Conservation (phyloP, 495 filamentous ascomycete genomes). For the Cryomyces antarcticus region DNA sequence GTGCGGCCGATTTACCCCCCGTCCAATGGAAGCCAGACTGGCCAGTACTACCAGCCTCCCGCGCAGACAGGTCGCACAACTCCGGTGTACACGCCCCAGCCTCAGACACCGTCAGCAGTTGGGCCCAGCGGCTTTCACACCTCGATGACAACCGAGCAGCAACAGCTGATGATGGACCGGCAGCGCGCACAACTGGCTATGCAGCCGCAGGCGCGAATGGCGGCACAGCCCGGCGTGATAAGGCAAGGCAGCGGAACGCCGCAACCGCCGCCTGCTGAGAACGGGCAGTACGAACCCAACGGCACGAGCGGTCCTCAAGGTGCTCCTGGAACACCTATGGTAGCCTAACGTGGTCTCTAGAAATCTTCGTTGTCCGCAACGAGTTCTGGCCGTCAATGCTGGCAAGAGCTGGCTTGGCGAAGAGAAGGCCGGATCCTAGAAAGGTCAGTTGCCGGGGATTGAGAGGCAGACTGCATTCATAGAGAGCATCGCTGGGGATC, state of each 20-base stretch:
- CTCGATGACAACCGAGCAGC: constrained; percentile 9
- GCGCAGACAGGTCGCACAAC: background rate
- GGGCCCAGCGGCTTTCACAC: constrained; percentile 12
- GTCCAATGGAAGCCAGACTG: constrained; percentile 6
- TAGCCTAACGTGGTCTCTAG: no score
- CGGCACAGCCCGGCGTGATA: background rate
- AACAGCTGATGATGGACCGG: constrained; percentile 16
- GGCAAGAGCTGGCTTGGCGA: no score
- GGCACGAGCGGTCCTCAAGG: no score
- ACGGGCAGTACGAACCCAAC: no score
- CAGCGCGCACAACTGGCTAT: constrained; percentile 12
- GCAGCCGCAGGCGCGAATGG: constrained; percentile 9
- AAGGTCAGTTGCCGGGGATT: no score
- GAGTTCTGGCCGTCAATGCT: no score
- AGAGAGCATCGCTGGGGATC: no score
- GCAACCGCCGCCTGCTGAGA: background rate
- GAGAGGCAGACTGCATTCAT: no score
- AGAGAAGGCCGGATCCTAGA: no score
- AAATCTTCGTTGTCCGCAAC: no score
- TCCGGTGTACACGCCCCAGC: background rate
- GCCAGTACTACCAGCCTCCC: background rate
- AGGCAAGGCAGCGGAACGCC: background rate
- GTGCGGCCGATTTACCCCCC: background rate
- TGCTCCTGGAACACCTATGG: no score
- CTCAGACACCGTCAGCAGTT: constrained; percentile 4